Percentiles rank a stretch among this genome's conserved stretches.
phyloP scores from a whole-genome alignment of 1,284 basidiomycete genomes.

The Cystobasidium slooffiae region DNA sequence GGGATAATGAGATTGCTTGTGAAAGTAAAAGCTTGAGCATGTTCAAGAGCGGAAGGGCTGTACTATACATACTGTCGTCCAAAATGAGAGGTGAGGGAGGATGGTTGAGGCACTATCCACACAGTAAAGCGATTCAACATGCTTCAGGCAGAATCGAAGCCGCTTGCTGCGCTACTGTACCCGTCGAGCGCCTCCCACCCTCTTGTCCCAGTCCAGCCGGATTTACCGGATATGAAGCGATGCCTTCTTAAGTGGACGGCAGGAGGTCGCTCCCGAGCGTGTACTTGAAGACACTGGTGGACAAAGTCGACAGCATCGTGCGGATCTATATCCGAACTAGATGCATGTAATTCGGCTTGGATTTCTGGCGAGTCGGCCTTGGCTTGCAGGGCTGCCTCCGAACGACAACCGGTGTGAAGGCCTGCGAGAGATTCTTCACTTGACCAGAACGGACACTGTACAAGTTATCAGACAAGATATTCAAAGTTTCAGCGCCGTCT shows the following conservation, averaged over 20 bases:
- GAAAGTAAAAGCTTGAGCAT: too few species aligned
- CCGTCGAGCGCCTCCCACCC: constrained; percentile 52
- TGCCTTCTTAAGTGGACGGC: constrained; percentile 77
- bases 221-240: constrained; percentile 72
- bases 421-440: constrained; percentile 65
- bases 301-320: constrained; percentile 80
- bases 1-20: too few species aligned
- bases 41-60: too few species aligned
- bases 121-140: neutral
- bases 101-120: neutral
- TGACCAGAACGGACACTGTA: constrained; percentile 67
- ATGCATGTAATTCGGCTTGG: neutral
- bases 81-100: neutral
- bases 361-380: constrained; percentile 44
- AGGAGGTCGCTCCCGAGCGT: constrained; percentile 72
- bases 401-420: constrained; percentile 52
- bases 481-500: neutral
- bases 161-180: constrained; percentile 18
- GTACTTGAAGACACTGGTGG: constrained; percentile 74
- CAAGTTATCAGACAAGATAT: neutral
- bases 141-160: constrained; percentile 11
- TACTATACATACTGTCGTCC: too few species aligned
- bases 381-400: constrained; percentile 45
- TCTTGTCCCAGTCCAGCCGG: constrained; percentile 56
- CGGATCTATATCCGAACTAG: constrained; percentile 55